Evolutionary conservation across 2,329 filamentous ascomycete genomes (phyloP).

Genomic region (Penicillium sp.): DNA sequence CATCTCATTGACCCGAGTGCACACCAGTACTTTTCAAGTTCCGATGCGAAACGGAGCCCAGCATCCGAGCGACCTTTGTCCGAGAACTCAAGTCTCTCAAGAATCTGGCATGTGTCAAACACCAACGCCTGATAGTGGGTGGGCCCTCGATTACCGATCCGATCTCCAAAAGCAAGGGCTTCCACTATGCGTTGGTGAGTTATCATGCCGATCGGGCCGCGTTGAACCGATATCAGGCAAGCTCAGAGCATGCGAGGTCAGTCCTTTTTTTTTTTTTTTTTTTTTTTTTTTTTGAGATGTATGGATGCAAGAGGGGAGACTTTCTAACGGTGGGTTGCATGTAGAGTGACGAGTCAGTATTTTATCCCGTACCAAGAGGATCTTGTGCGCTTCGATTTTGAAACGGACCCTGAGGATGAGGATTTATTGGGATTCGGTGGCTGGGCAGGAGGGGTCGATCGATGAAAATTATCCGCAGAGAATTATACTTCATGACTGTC

Average conservation of each 20-base stretch:
- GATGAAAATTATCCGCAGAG: neutral
- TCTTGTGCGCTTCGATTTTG: conserved; percentile 51
- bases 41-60: conserved; percentile 35
- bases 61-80: conserved; percentile 44
- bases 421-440: conserved; percentile 11
- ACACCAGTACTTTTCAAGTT: conserved; percentile 48
- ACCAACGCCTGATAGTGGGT: conserved; percentile 47
- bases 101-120: conserved; percentile 43
- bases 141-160: conserved; percentile 50
- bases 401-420: conserved; percentile 37
- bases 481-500: neutral
- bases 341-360: conserved; percentile 47
- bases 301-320: neutral
- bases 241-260: conserved; percentile 48
- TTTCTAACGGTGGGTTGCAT: no score
- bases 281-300: neutral
- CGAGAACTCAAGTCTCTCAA: conserved; percentile 47
- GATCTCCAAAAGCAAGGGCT: conserved; percentile 49
- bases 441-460: neutral
- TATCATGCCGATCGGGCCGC: conserved; percentile 45
- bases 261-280: neutral
- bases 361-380: conserved; percentile 52
- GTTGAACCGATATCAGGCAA: conserved; percentile 48
- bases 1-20: neutral
- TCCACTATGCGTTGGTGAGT: conserved; percentile 48